Evolutionary conservation across 208 protist species (phyloP).

Genomic region (Leishmania amazonensis): DNA sequence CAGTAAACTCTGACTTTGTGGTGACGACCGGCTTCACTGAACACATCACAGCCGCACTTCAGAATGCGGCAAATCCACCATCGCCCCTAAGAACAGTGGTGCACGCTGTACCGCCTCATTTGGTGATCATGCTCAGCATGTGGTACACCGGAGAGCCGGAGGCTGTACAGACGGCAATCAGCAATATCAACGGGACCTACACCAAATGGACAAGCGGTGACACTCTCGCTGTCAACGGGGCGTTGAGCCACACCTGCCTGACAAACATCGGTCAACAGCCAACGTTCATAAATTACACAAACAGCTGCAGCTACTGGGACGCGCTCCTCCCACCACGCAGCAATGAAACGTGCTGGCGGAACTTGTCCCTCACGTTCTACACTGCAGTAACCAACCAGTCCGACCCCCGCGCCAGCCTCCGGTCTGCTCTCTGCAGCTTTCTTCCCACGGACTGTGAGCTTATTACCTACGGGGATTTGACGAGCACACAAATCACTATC

Average conservation of each 20-base stretch:
- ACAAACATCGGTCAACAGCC: conserved; percentile 47
- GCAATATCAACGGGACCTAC: conserved; percentile 36
- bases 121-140: conserved; percentile 35
- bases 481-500: conserved; percentile 11
- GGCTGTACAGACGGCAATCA: conserved; percentile 17
- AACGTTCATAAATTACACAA: conserved; percentile 32
- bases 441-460: conserved; percentile 40
- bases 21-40: conserved; percentile 29
- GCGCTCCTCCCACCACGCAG: conserved; percentile 5
- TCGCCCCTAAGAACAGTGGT: conserved; percentile 15
- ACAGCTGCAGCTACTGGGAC: conserved; percentile 39
- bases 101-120: conserved; percentile 31
- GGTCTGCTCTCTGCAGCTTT: conserved; percentile 32
- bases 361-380: conserved; percentile 33
- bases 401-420: conserved; percentile 16
- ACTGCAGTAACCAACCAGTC: conserved; percentile 4
- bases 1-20: conserved; percentile 24
- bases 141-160: conserved; percentile 38
- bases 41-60: conserved; percentile 28
- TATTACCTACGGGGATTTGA: conserved; percentile 17
- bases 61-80: conserved; percentile 18
- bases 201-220: conserved; percentile 12
- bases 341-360: conserved; percentile 18
- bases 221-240: conserved; percentile 12
- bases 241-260: conserved; percentile 45